A percentile compares a stretch with the other conserved stretches of the same genome.
phyloP scores from a whole-genome alignment of 495 filamentous ascomycete species.

The Penicillium goetzii region DNA sequence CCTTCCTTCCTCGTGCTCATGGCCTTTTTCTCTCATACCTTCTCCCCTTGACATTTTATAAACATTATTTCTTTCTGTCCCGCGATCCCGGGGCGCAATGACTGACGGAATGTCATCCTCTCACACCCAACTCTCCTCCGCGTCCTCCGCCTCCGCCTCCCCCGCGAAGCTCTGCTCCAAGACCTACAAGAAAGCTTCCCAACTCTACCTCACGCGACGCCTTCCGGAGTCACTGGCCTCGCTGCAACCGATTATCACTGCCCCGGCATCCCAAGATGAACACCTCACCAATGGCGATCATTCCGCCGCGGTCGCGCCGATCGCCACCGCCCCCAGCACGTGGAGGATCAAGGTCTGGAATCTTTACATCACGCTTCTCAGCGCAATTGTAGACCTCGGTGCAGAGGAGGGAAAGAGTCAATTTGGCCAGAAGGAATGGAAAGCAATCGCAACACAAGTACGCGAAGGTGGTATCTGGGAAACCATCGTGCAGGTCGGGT shows the following conservation, averaged over 20 bases:
- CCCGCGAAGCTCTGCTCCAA: slow-evolving; percentile 65
- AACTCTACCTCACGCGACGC: slow-evolving; percentile 89
- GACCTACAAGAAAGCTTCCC: slow-evolving; percentile 82
- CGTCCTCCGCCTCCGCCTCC: slow-evolving; percentile 49
- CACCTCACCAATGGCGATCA: slow-evolving; percentile 43
- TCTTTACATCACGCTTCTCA: slow-evolving; percentile 89
- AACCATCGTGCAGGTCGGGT: slow-evolving; percentile 82
- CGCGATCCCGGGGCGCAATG: slow-evolving; percentile 32
- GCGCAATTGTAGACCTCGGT: slow-evolving; percentile 84
- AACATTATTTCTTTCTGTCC: not conserved
- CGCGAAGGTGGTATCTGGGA: slow-evolving; percentile 91
- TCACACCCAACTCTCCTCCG: slow-evolving; percentile 53
- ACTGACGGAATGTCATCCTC: slow-evolving; percentile 43
- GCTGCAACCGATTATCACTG: slow-evolving; percentile 74
- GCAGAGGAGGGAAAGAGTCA: slow-evolving; percentile 85
- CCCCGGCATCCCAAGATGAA: slow-evolving; percentile 37
- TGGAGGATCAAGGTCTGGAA: slow-evolving; percentile 96
- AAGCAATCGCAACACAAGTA: slow-evolving; percentile 74
- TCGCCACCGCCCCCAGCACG: slow-evolving; percentile 70
- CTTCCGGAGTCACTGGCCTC: slow-evolving; percentile 84
- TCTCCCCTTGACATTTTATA: slow-evolving; percentile 5
- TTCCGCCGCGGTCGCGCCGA: slow-evolving; percentile 58
- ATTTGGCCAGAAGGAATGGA: slow-evolving; percentile 85
- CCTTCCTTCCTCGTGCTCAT: slow-evolving; percentile 1
- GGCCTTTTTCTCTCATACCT: not conserved